A percentile compares a stretch with the other conserved stretches of the same genome.
These are phyloP conservation scores for Xylaria sp. DNA, from an alignment of 2,329 filamentous ascomycete species.

Conservation along the genomic window DNA sequence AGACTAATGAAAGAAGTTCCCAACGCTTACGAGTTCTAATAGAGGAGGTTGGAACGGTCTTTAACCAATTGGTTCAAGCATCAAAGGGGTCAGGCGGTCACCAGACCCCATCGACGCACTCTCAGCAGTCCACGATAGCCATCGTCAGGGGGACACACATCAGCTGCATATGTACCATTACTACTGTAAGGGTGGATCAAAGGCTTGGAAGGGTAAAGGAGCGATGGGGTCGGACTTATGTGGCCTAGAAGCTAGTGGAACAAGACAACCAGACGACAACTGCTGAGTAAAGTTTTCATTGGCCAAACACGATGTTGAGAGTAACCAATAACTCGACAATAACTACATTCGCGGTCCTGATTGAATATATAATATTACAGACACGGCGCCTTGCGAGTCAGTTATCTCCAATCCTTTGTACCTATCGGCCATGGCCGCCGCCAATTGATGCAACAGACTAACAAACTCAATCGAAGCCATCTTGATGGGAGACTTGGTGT, in stretches of 20 bases:
- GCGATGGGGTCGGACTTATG: slow-evolving; percentile 15
- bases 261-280: slow-evolving; percentile 18
- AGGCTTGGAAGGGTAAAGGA: slow-evolving; percentile 21
- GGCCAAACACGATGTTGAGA: background rate
- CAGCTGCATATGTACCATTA: slow-evolving; percentile 21
- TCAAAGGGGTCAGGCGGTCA: slow-evolving; percentile 25
- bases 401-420: slow-evolving; percentile 3
- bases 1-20: slow-evolving; percentile 15
- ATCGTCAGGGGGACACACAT: slow-evolving; percentile 28
- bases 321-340: slow-evolving; percentile 17
- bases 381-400: slow-evolving; percentile 12
- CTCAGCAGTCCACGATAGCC: slow-evolving; percentile 35
- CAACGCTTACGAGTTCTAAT: slow-evolving; percentile 9
- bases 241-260: slow-evolving; percentile 24
- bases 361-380: slow-evolving; percentile 29
- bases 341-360: slow-evolving; percentile 9
- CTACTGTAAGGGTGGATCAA: slow-evolving; percentile 26
- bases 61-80: slow-evolving; percentile 11
- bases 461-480: slow-evolving; percentile 5
- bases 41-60: slow-evolving; percentile 4
- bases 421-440: slow-evolving; percentile 10
- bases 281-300: slow-evolving; percentile 11
- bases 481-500: background rate
- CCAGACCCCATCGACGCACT: slow-evolving; percentile 22
- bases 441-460: slow-evolving; percentile 20